phyloP scores from a whole-genome alignment of 148 eudicot species.

The Rhododendron griersonianum region DNA sequence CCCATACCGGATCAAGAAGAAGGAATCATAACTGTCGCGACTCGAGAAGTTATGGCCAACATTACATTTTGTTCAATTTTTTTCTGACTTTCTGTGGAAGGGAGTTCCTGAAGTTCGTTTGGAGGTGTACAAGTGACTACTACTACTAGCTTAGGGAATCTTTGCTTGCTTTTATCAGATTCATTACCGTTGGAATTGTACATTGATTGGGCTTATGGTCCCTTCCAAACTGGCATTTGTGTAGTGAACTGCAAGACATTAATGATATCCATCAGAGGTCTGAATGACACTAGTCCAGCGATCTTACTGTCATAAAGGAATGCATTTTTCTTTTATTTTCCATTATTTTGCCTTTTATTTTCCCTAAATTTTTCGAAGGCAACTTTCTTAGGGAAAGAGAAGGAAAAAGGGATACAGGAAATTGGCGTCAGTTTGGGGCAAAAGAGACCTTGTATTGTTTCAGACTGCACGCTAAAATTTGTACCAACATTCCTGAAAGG shows the following conservation, averaged over 20 bases:
- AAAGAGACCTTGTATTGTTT: no score
- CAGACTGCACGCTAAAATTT: no score
- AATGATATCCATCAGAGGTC: neutral
- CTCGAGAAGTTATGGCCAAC: neutral
- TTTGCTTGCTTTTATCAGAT: neutral
- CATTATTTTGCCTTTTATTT: no score
- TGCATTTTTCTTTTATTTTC: neutral
- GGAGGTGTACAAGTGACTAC: neutral
- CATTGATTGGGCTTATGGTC: neutral
- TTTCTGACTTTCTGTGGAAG: neutral
- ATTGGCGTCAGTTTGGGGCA: no score
- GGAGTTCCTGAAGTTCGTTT: neutral
- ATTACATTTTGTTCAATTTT: neutral
- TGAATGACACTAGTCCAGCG: neutral
- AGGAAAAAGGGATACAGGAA: neutral
- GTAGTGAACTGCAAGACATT: neutral
- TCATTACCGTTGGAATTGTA: neutral
- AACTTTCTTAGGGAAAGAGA: neutral
- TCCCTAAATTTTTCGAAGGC: no score
- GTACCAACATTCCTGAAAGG: no score
- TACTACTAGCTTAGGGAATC: neutral
- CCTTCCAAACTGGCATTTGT: neutral
- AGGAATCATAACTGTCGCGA: slow-evolving; percentile 29
- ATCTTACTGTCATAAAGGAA: neutral
- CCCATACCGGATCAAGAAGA: slow-evolving; percentile 77